Conservation (phyloP, 306 rosid genomes). For the Sesbania bispinosa region DNA sequence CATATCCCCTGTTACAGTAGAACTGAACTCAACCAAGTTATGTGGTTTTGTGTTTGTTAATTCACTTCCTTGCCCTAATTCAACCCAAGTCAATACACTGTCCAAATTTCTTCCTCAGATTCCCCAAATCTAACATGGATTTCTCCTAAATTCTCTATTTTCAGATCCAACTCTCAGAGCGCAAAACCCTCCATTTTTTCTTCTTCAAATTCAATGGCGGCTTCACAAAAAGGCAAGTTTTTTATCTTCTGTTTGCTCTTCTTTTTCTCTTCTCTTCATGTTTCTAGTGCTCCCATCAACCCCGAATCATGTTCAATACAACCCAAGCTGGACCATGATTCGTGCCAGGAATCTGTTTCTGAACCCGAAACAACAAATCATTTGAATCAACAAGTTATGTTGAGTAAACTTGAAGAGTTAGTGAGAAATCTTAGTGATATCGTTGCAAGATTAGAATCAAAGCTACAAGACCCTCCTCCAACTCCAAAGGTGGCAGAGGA, state of each 20-base stretch:
- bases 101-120: conserved; percentile 17
- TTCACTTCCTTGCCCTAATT: conserved; percentile 40
- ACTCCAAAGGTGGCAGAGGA: conserved; percentile 15
- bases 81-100: conserved; percentile 28
- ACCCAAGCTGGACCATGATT: conserved; percentile 21
- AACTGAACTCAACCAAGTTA: not conserved
- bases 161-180: conserved; percentile 48
- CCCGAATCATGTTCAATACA: conserved; percentile 42
- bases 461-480: conserved; percentile 27
- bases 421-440: conserved; percentile 77
- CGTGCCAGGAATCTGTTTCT: conserved; percentile 29
- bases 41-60: not conserved
- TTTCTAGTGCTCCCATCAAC: conserved; percentile 30
- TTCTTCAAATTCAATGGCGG: conserved; percentile 54
- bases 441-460: conserved; percentile 65
- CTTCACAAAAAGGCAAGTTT: conserved; percentile 64
- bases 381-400: conserved; percentile 47
- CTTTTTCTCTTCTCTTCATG: conserved; percentile 31
- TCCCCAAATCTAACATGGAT: conserved; percentile 38
- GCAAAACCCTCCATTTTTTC: conserved; percentile 16
- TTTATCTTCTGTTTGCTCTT: conserved; percentile 53
- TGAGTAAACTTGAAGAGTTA: conserved; percentile 66
- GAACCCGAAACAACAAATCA: conserved; percentile 24
- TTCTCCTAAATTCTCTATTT: conserved; percentile 22
- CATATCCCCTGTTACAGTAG: conserved; percentile 9